Evolutionary conservation across 1,284 basidiomycete species (phyloP), one percentile per base, ranked within the genome.

Genomic region (Lentinula novae-zelandiae): DNA sequence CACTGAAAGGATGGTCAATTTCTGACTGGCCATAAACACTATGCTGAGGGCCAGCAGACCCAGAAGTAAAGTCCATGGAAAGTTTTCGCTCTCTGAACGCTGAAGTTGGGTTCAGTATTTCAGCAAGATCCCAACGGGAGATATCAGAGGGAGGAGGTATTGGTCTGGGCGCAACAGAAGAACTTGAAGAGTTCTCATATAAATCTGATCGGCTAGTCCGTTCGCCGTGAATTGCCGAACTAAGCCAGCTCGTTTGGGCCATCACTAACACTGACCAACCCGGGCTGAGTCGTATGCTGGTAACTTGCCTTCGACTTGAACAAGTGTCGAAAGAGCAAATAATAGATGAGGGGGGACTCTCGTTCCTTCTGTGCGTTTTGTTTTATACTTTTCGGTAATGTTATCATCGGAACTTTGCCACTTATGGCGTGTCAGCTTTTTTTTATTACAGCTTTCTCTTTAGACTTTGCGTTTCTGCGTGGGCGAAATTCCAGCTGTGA

Each of bases 11-110:
- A 49, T 76, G 76, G 72, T 84, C 81, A 67, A 83, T 71, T 72
- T 83, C 82, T 64, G 72, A 69, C 67, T 78, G 77, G 65, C 73
- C 65, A 74, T 86, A 87, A 66, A 85, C 74, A 67, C 69, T 68
- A 68, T 80, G 76, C 65, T 81, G 71, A 77, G 67, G 48, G 67
- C 65, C 84, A 49, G 52, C 27, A 40, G 51, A 17, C 27, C 34
- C 42, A 22, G 52, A 54, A 49, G 46, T 20, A 46, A 56, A 87
- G 72, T 88, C 85, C 70, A 89, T 77, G 54, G 80, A 79, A 79
- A 82, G 80, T 69, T 80, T 81, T 57, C 69, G 68, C 68, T 76
- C 70, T 66, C 76, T 72, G 62, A 72, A 67, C 63, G 66, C 66
- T 31, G 71, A 64, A 44, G 72, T 69, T 61, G 77, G 73, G 68